These are phyloP conservation scores for Laetiporus sulphureus DNA, from an alignment of 1,284 basidiomycete genomes.

Conservation along the genomic window DNA sequence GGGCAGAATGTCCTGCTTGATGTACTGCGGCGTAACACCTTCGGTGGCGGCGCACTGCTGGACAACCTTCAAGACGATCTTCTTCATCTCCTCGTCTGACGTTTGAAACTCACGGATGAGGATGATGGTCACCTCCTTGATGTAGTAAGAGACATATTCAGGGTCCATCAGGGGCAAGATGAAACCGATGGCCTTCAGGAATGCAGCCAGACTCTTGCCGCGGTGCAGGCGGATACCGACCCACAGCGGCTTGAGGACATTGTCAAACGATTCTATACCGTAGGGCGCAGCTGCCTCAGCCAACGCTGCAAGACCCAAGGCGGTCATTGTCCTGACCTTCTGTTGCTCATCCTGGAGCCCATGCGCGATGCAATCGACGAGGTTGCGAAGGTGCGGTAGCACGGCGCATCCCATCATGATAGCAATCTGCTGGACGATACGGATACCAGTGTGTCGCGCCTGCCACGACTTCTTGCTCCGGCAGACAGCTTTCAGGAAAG, in stretches of 20 bases:
- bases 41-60: slow-evolving; percentile 99
- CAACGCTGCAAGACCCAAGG: slow-evolving; percentile 90
- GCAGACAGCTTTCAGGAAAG: slow-evolving; percentile 98
- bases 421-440: slow-evolving; percentile 98
- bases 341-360: slow-evolving; percentile 98
- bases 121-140: slow-evolving; percentile 95
- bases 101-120: slow-evolving; percentile 99
- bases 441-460: slow-evolving; percentile 97
- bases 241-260: slow-evolving; percentile 98
- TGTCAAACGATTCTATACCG: slow-evolving; percentile 99
- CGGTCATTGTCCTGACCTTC: slow-evolving; percentile 99
- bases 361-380: slow-evolving; percentile 95
- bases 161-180: slow-evolving; percentile 99
- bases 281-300: slow-evolving; percentile 98
- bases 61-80: slow-evolving; percentile 98
- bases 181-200: slow-evolving; percentile 98
- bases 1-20: slow-evolving; percentile 96
- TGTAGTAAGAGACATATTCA: slow-evolving; percentile 97
- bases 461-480: slow-evolving; percentile 99
- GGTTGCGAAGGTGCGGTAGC: slow-evolving; percentile 91
- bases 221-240: slow-evolving; percentile 96
- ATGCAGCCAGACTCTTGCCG: slow-evolving; percentile 96
- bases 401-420: slow-evolving; percentile 99
- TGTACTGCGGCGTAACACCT: slow-evolving; percentile 89
- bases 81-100: slow-evolving; percentile 99